Percentiles rank a stretch among this genome's conserved stretches.
Evolutionary conservation across 345 rosid species (phyloP).

Genomic region (Corchorus capsularis): DNA sequence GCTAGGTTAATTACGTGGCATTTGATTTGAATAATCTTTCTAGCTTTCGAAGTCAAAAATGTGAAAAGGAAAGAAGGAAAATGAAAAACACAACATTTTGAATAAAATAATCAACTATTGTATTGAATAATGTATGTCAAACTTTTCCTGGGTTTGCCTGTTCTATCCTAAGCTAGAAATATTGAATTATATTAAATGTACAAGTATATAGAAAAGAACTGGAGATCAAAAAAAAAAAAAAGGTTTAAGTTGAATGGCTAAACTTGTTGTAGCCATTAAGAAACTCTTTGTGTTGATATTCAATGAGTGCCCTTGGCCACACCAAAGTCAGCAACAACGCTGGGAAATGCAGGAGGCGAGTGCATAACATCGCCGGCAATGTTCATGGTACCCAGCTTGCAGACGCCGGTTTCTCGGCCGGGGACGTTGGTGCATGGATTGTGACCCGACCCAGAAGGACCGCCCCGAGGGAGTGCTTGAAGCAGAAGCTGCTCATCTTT

Average conservation of each 20-base stretch:
- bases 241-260: background rate
- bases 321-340: slow-evolving; percentile 6
- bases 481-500: slow-evolving; percentile 16
- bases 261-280: slow-evolving; percentile 16
- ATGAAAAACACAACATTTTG: background rate
- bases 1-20: background rate
- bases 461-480: slow-evolving; percentile 27
- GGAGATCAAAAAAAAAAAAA: background rate
- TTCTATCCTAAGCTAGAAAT: slow-evolving; percentile 3
- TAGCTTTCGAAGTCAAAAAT: background rate
- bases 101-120: background rate
- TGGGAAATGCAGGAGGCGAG: slow-evolving; percentile 19
- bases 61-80: background rate
- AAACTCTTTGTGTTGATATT: slow-evolving; percentile 19
- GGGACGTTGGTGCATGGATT: slow-evolving; percentile 33
- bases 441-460: slow-evolving; percentile 10
- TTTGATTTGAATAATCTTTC: too few relatives aligned
- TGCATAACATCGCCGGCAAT: slow-evolving; percentile 21
- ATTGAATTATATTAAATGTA: background rate
- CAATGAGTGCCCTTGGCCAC: slow-evolving; percentile 5
- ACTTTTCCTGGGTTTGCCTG: background rate
- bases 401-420: slow-evolving; percentile 21
- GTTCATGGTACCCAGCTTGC: slow-evolving; percentile 29
- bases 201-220: background rate
- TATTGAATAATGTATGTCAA: background rate